phyloP scores from a whole-genome alignment of 129 eudicot genomes.

The Arctium minus region DNA sequence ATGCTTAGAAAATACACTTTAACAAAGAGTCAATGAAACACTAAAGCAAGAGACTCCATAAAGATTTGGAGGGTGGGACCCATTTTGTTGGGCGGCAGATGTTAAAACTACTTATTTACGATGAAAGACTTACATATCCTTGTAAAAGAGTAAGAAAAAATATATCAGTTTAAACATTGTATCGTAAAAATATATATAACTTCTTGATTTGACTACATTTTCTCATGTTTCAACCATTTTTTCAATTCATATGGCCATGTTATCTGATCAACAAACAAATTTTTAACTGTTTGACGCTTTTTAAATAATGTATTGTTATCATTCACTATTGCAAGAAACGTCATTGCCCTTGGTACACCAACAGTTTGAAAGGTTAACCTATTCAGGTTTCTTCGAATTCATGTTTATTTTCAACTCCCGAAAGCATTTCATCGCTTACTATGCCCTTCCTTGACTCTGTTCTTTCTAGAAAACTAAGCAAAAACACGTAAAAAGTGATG shows the following conservation, averaged over 20 bases:
- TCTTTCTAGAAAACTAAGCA: background rate
- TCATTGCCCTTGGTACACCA: background rate
- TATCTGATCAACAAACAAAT: background rate
- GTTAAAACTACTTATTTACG: background rate
- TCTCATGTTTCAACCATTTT: background rate
- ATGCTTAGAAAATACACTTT: conserved; percentile 45
- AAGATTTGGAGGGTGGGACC: conserved; percentile 24
- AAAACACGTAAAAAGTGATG: background rate
- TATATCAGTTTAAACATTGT: background rate
- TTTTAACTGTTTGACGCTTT: background rate
- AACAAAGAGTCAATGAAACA: conserved; percentile 28
- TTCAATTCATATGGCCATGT: background rate
- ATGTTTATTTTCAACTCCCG: background rate
- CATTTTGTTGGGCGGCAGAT: conserved; percentile 22
- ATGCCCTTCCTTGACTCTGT: no score
- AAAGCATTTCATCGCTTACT: background rate
- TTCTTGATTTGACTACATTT: background rate
- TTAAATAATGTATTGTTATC: background rate
- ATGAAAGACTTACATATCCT: background rate
- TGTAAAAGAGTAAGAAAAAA: background rate
- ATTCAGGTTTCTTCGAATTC: background rate
- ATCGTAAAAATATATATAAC: background rate
- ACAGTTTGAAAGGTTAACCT: background rate
- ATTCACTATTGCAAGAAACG: background rate
- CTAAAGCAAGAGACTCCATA: background rate